These are phyloP conservation scores for Lablab purpureus DNA, from an alignment of 306 rosid species.

Conservation along the genomic window DNA sequence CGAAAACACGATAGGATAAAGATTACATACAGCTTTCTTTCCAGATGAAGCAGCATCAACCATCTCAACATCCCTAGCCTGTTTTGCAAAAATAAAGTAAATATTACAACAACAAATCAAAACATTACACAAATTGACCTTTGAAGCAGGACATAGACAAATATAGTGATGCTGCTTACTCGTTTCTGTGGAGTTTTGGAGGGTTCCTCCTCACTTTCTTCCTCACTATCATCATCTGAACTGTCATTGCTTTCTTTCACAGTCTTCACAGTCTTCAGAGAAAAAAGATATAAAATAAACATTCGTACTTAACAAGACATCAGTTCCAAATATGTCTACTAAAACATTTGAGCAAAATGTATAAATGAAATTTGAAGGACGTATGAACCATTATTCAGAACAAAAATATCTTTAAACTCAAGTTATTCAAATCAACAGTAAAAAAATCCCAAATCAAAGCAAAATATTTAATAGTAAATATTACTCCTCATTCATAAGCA, in stretches of 20 bases:
- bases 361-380: too few species aligned
- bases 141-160: not conserved
- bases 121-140: not conserved
- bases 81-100: not conserved
- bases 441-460: not conserved
- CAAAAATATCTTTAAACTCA: not conserved
- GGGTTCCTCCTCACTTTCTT: conserved; percentile 54
- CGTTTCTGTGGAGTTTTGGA: conserved; percentile 60
- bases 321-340: not conserved
- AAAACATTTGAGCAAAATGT: too few species aligned
- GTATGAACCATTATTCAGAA: not conserved
- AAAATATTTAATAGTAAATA: too few species aligned
- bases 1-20: not conserved
- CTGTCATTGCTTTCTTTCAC: conserved; percentile 39
- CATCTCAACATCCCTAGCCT: conserved; percentile 77
- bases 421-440: not conserved
- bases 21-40: conserved; percentile 58
- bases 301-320: not conserved
- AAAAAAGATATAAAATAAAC: not conserved
- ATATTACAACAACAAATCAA: not conserved
- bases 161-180: conserved; percentile 28
- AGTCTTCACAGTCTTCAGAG: conserved; percentile 42
- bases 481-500: too few species aligned
- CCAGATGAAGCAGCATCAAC: conserved; percentile 61
- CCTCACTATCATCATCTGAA: conserved; percentile 54